These are phyloP conservation scores for Mallotus repandus DNA, from an alignment of 441 rosid genomes.

Conservation along the genomic window DNA sequence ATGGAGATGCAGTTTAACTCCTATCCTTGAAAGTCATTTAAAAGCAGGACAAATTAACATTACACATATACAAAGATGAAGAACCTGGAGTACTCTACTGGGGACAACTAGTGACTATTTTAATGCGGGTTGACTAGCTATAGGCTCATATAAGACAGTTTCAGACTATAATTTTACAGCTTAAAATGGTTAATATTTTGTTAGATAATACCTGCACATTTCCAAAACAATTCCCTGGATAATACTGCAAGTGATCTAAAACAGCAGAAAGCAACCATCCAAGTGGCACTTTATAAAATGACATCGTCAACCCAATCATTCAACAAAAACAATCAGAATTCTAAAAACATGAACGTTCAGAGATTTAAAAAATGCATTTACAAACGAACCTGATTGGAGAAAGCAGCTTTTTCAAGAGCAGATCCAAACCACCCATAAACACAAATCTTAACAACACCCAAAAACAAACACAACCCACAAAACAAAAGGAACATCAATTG, in stretches of 20 bases:
- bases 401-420: constrained; percentile 55
- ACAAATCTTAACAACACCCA: constrained; percentile 84
- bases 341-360: neutral
- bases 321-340: neutral
- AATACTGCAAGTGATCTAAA: constrained; percentile 4
- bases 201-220: neutral
- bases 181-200: neutral
- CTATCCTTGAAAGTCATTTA: neutral
- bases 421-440: constrained; percentile 89
- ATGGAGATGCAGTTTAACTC: no score
- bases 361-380: neutral
- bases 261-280: neutral
- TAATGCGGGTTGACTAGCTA: neutral
- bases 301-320: neutral
- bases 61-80: neutral
- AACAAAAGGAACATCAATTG: constrained; percentile 79
- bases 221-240: neutral
- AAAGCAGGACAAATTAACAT: neutral
- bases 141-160: neutral
- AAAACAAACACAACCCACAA: constrained; percentile 77
- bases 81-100: neutral
- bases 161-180: no score
- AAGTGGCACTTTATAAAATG: neutral
- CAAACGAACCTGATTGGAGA: constrained; percentile 48
- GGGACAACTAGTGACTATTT: neutral